Evolutionary conservation across 1,284 basidiomycete species (phyloP), one percentile per base, ranked within the genome.

Genomic region (Marasmius sp.): DNA sequence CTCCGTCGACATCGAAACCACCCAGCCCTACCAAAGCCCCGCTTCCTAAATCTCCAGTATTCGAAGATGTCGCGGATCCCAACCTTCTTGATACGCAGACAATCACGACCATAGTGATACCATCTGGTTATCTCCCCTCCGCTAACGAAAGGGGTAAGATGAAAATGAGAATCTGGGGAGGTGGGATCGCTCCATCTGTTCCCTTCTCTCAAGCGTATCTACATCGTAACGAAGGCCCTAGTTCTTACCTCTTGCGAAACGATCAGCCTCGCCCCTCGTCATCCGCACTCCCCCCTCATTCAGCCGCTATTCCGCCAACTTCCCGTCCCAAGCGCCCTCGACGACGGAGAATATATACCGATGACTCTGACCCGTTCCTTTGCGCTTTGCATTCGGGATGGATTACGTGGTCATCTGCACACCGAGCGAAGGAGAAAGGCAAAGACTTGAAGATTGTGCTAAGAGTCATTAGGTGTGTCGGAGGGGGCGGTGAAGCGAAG

Each of bases 311-410:
- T 18, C 20, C 45, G 5, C 41, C 41, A 6, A 12, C 41, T 43
- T 47, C 45, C 45, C 55, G 64, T 43, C 64, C 65, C 27, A 70
- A 22, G 51, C 45, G 18, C 14, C 38, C 50, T 8, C 43, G 56
- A 20, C 59, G 58, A 38, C 71, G 84, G 57, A 70, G 81, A 63
- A 72, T 89, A 57, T 91, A 91, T 72, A 92, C 88, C 4, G 88
- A 92, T 72, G 89, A 91, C 71, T 89, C 86, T 27, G 85, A 89
- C 64, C 69, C 93, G 60, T 83, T 92, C 61, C 70, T 91, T 36
- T 92, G 92, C 64, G 92, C 91, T 1, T 77, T 89, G 27, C 91
- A 92, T 66, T 79, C 87, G 2, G 86, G 82, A 1, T 81, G 83
- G 73, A 72, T 87, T 8, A 84, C 82, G 16, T 91, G 88, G 89